These are phyloP conservation scores for Tremellales sp. DNA, from an alignment of 1,284 basidiomycete species.

Conservation along the genomic window DNA sequence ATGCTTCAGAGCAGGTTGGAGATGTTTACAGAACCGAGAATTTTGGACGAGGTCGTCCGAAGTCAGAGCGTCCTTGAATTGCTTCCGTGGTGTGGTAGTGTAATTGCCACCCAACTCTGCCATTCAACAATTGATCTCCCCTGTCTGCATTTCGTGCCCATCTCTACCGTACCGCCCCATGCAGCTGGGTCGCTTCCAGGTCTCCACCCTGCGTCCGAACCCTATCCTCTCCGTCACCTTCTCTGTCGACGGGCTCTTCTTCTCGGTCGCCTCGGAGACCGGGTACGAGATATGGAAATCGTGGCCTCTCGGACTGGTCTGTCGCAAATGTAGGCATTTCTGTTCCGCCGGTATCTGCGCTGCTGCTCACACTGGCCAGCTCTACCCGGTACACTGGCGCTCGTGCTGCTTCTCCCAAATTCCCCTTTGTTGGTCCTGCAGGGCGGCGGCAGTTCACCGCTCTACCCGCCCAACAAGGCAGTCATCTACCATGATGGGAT, in stretches of 20 bases:
- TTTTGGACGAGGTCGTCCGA: no score
- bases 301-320: conserved; percentile 70
- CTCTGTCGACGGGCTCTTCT: conserved; percentile 71
- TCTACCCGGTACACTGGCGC: conserved; percentile 63
- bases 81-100: no score
- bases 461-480: conserved; percentile 91
- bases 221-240: conserved; percentile 73
- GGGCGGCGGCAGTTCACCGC: conserved; percentile 83
- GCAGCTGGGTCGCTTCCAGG: conserved; percentile 84
- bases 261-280: conserved; percentile 73
- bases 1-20: no score
- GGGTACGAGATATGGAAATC: conserved; percentile 84
- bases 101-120: no score
- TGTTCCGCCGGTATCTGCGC: conserved; percentile 2
- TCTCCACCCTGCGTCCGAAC: conserved; percentile 71
- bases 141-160: not conserved
- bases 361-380: conserved; percentile 19
- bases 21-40: no score
- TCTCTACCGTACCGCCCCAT: conserved; percentile 51
- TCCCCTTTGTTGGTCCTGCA: conserved; percentile 84
- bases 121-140: no score
- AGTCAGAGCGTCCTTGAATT: no score
- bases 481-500: conserved; percentile 80
- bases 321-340: conserved; percentile 64
- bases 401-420: conserved; percentile 72